Conservation (phyloP, 768 basidiomycete genomes). For the Suillus brevipes region DNA sequence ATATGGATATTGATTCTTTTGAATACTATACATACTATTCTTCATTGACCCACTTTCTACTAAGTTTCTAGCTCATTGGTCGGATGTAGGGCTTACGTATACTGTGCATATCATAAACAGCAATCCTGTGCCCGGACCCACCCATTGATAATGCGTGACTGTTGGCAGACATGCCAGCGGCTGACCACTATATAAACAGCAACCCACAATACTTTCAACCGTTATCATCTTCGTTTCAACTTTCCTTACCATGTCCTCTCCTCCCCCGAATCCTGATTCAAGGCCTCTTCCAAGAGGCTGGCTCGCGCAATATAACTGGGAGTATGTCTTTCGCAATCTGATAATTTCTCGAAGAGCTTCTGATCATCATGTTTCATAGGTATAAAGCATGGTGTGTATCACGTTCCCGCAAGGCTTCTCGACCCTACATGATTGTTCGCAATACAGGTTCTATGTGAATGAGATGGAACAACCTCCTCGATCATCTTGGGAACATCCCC, state of each 20-base stretch:
- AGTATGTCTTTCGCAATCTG: constrained; percentile 45
- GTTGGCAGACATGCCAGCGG: constrained; percentile 12
- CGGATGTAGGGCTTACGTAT: neutral
- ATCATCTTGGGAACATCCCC: constrained; percentile 70
- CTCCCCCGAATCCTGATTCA: constrained; percentile 53
- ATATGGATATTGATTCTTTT: constrained; percentile 2
- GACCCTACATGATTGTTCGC: neutral
- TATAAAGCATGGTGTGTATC: constrained; percentile 63
- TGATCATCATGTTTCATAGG: constrained; percentile 38
- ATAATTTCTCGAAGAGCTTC: constrained; percentile 24
- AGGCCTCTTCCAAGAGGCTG: constrained; percentile 68
- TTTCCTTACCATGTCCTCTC: constrained; percentile 38
- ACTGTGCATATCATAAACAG: constrained; percentile 16
- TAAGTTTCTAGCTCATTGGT: constrained; percentile 4
- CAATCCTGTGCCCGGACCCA: constrained; percentile 33
- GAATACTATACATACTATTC: constrained; percentile 7
- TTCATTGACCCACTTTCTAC: neutral
- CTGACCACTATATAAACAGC: constrained; percentile 19
- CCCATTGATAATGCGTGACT: neutral
- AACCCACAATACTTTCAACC: constrained; percentile 14
- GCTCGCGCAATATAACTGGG: constrained; percentile 64
- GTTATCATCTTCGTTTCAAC: constrained; percentile 12
- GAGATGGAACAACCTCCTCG: constrained; percentile 60
- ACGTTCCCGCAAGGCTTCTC: neutral
- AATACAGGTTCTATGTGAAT: constrained; percentile 75